Evolutionary conservation across 2,329 filamentous ascomycete genomes (phyloP).

Genomic region (Fusarium chlamydosporum): DNA sequence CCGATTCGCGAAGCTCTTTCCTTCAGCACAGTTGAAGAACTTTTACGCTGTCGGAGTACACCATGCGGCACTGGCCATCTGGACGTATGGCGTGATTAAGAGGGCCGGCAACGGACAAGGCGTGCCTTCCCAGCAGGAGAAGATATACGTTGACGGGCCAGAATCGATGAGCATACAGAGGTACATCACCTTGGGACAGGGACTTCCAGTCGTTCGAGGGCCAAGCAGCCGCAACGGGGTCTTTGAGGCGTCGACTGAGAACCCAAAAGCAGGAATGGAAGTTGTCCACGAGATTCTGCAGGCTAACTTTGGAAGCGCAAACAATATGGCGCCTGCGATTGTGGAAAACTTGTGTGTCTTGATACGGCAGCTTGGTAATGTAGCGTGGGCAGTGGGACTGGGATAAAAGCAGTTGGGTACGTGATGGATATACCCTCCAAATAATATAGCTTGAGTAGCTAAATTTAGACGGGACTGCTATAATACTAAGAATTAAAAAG

Average conservation of each 20-base stretch:
- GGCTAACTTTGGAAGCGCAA: conserved; percentile 63
- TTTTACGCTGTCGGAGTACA: conserved; percentile 79
- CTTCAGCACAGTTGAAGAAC: conserved; percentile 69
- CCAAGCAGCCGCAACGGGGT: conserved; percentile 50
- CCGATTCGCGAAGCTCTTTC: conserved; percentile 69
- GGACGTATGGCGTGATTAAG: conserved; percentile 75
- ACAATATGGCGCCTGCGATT: conserved; percentile 68
- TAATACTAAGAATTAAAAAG: background rate
- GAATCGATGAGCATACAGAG: conserved; percentile 67
- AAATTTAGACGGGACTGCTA: background rate
- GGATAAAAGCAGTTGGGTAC: conserved; percentile 38
- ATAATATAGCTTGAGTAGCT: background rate
- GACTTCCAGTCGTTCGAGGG: conserved; percentile 65
- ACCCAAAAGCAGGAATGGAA: conserved; percentile 72
- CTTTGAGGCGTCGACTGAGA: conserved; percentile 62
- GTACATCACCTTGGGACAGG: conserved; percentile 71
- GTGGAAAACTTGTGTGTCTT: conserved; percentile 77
- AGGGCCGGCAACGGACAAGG: conserved; percentile 57
- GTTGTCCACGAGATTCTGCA: conserved; percentile 69
- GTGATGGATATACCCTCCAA: background rate
- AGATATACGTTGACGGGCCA: conserved; percentile 69
- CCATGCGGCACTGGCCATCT: conserved; percentile 76
- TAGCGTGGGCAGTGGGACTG: conserved; percentile 59
- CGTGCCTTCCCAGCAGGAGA: conserved; percentile 54
- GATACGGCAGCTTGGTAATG: conserved; percentile 71